These are phyloP conservation scores for Macrolepiota fuliginosa DNA, from an alignment of 768 basidiomycete genomes.

Conservation along the genomic window DNA sequence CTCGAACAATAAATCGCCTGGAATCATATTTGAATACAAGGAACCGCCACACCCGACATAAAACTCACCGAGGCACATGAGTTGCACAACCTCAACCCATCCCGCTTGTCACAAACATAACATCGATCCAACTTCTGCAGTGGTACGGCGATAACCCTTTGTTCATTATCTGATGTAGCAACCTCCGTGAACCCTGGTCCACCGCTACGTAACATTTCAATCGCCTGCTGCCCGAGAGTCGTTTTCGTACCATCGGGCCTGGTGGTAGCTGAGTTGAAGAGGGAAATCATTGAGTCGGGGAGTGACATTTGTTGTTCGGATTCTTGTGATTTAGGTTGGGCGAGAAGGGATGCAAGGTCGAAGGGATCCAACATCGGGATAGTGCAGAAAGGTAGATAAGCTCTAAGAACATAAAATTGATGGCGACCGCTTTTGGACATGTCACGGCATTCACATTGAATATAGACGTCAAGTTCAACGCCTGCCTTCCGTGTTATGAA, in stretches of 20 bases:
- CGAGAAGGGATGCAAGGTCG: too few species aligned
- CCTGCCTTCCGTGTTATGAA: too few species aligned
- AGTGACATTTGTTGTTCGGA: too few species aligned
- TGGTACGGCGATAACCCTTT: not conserved
- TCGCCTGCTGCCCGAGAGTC: not conserved
- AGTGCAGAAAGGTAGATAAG: too few species aligned
- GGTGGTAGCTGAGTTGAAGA: not conserved
- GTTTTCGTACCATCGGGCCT: not conserved
- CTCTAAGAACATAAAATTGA: too few species aligned
- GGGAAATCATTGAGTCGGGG: not conserved
- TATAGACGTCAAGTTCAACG: too few species aligned
- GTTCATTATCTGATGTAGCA: not conserved
- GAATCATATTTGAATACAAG: not conserved
- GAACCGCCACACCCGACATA: too few species aligned
- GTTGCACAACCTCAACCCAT: not conserved
- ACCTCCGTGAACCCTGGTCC: not conserved
- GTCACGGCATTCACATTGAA: too few species aligned
- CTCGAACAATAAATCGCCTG: slow-evolving; percentile 12
- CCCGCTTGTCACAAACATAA: not conserved
- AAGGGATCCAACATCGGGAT: too few species aligned
- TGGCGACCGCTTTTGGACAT: too few species aligned
- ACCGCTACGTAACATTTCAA: not conserved
- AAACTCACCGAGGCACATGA: slow-evolving; percentile 3
- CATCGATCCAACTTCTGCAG: not conserved
- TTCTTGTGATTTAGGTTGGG: too few species aligned